Evolutionary conservation across 495 filamentous ascomycete species (phyloP), one percentile per base, ranked within the genome.

Genomic region (Friedmanniomyces simplex): DNA sequence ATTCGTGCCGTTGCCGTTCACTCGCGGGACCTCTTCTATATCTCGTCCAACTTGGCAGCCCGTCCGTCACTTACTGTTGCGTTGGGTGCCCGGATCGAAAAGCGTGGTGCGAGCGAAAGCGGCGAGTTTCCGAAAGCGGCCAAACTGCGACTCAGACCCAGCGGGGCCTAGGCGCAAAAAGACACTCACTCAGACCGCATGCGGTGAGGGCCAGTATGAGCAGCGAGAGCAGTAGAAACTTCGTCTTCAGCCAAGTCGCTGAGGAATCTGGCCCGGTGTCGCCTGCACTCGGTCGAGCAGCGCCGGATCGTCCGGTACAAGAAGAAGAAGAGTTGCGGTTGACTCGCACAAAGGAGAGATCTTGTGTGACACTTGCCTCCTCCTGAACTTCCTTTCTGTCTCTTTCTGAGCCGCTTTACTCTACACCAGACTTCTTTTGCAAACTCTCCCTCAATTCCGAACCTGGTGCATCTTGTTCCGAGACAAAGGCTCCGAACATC

Each of bases 311-410:
- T 37, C 36, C 10, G 28, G 28, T 32, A 32, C 28, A 32, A 58
- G 37, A 56, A 56, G 37, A 56, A 56, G 45, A 42, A 50, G 14
- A 14, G 36, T 48, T 51, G 47, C 1, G 18, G n/a, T 50, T 43
- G 52, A n/a, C 55, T 59, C 26, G 42, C 61, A 64, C 61, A 64
- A 64, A 64, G 61, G 55, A 51, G 20, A 22, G 37, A 64, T 55
- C 56, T 59, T 55, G 61, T 62, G 51, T 57, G 45, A 57, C 47
- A 25, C 14, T 22, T 47, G 20, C 20, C 54, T 24, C 48, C 54
- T 47, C 41, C 52, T 48, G 37, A 54, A 43, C 28, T 52, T 42
- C 52, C 18, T 28, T 50, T 50, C 48, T 56, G 56, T 52, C 30
- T 52, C 41, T 63, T 13, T n/a, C 12, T 8, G 14, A 24, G 30